Evolutionary conservation across 345 rosid species (phyloP).

Genomic region (Rhodomyrtus tomentosa): DNA sequence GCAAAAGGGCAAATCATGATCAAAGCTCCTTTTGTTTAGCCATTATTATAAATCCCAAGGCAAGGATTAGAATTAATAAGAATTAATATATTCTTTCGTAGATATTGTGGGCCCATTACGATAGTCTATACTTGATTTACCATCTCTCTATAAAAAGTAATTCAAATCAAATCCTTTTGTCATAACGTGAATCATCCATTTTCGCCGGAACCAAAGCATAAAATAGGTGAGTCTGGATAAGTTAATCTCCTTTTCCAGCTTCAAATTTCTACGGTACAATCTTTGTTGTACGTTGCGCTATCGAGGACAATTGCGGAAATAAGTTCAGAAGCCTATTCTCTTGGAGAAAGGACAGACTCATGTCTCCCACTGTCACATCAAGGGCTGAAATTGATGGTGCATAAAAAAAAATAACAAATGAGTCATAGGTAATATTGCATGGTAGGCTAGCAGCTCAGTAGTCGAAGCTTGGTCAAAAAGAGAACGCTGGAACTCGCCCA

Average conservation of each 20-base stretch:
- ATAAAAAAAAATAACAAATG: not conserved
- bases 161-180: not conserved
- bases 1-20: too few relatives aligned
- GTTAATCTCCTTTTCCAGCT: not conserved
- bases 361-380: not conserved
- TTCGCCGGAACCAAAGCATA: not conserved
- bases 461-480: not conserved
- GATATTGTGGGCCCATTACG: too few relatives aligned
- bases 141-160: not conserved
- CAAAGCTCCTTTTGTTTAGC: too few relatives aligned
- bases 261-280: not conserved
- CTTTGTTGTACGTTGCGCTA: not conserved
- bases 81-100: too few relatives aligned
- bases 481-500: not conserved
- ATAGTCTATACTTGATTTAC: not conserved
- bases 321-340: not conserved
- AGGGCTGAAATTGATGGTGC: not conserved
- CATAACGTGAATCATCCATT: not conserved
- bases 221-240: not conserved
- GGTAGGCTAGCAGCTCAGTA: not conserved
- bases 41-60: too few relatives aligned
- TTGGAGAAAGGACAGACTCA: not conserved
- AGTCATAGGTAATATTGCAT: not conserved
- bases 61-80: too few relatives aligned
- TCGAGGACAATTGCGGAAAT: not conserved